Percentiles rank a stretch among this genome's conserved stretches.
phyloP scores from a whole-genome alignment of 495 filamentous ascomycete species.

The Tetracladium setigerum region DNA sequence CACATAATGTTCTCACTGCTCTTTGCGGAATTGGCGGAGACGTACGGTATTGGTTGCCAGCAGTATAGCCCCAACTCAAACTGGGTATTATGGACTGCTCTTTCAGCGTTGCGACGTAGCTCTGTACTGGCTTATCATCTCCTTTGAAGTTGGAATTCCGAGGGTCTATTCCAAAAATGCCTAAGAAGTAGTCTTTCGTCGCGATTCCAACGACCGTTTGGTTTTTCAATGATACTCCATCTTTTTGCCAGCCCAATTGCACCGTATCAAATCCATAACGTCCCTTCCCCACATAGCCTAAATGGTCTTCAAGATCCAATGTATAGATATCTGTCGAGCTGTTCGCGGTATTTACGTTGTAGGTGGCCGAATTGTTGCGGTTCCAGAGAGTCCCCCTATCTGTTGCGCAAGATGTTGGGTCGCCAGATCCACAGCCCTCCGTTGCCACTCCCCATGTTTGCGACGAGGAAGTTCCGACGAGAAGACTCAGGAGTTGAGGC shows the following conservation, averaged over 20 bases:
- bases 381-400: conserved; percentile 21
- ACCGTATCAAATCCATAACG: conserved; percentile 45
- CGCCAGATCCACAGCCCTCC: conserved; percentile 28
- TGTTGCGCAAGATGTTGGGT: conserved; percentile 21
- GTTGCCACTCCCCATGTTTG: conserved; percentile 27
- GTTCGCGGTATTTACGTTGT: conserved; percentile 17
- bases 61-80: conserved; percentile 49
- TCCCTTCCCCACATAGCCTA: conserved; percentile 33
- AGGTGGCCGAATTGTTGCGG: conserved; percentile 13
- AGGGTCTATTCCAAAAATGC: conserved; percentile 46
- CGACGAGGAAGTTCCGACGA: conserved; percentile 24
- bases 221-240: conserved; percentile 36
- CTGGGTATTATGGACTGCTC: conserved; percentile 41
- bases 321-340: conserved; percentile 10
- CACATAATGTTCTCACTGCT: background rate
- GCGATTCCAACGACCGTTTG: conserved; percentile 41
- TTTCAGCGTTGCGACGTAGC: conserved; percentile 41
- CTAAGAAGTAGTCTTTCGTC: conserved; percentile 18
- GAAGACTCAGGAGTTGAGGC: conserved; percentile 23
- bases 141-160: conserved; percentile 37
- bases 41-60: conserved; percentile 39
- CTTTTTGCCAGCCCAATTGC: conserved; percentile 31
- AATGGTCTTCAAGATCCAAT: conserved; percentile 28
- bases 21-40: background rate
- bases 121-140: conserved; percentile 29